Conservation (phyloP, 441 rosid genomes). For the Geranium incanum region DNA sequence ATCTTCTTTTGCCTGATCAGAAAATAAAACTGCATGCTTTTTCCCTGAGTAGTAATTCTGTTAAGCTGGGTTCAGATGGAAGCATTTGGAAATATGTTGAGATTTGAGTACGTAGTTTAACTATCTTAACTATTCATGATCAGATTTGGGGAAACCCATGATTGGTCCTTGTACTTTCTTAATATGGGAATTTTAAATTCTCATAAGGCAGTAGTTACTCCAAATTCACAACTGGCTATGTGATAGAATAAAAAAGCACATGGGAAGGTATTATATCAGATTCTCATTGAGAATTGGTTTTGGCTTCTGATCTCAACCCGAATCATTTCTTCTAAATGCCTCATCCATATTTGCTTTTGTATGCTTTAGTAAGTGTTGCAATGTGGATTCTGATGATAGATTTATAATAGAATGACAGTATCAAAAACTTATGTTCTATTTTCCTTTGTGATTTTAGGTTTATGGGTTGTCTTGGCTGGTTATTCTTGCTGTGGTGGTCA, state of each 20-base stretch:
- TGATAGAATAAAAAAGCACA: background rate
- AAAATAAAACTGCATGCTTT: background rate
- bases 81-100: background rate
- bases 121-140: background rate
- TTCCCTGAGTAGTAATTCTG: constrained; percentile 1
- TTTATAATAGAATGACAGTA: background rate
- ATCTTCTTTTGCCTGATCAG: too few species aligned
- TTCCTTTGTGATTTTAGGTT: constrained; percentile 39
- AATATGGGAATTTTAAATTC: background rate
- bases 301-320: background rate
- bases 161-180: background rate
- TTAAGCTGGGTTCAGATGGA: background rate
- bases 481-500: constrained; percentile 65
- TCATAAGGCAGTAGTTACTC: background rate
- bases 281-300: background rate
- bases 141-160: background rate
- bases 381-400: background rate
- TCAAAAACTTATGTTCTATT: background rate
- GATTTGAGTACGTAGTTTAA: background rate
- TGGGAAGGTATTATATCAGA: background rate
- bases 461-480: constrained; percentile 94
- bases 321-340: background rate
- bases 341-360: background rate
- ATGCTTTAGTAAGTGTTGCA: background rate
- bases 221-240: background rate